Evolutionary conservation across 805 yeast genomes (phyloP).

Genomic region (Sugiyamaella smithiae): DNA sequence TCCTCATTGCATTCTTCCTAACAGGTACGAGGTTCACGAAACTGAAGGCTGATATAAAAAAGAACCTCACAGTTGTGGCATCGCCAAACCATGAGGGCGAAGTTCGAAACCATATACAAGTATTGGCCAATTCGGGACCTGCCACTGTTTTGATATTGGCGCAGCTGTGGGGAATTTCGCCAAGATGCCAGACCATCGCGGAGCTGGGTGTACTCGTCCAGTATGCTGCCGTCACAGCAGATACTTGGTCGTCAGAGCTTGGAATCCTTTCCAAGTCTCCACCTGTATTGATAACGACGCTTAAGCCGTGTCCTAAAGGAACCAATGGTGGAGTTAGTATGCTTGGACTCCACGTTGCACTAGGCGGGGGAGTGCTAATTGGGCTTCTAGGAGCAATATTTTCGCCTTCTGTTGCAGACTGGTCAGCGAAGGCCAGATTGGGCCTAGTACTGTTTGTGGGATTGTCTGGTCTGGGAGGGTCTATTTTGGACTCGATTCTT

Average conservation of each 20-base stretch:
- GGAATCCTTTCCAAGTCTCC: constrained; percentile 40
- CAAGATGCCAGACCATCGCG: constrained; percentile 2
- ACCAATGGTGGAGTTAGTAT: constrained; percentile 47
- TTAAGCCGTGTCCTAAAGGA: constrained; percentile 43
- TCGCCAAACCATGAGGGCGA: constrained; percentile 24
- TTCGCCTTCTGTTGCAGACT: background rate
- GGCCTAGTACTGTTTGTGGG: constrained; percentile 32
- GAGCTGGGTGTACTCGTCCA: constrained; percentile 36
- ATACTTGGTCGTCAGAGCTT: constrained; percentile 48
- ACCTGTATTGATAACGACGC: constrained; percentile 42
- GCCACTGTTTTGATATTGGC: constrained; percentile 38
- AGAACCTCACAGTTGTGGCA: constrained; percentile 31
- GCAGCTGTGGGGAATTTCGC: constrained; percentile 17
- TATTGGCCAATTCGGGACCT: constrained; percentile 40
- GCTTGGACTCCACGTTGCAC: constrained; percentile 39
- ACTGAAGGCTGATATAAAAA: constrained; percentile 38
- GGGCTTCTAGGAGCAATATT: constrained; percentile 31
- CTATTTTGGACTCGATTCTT: constrained; percentile 41
- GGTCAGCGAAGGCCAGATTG: background rate
- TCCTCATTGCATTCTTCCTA: constrained; percentile 38
- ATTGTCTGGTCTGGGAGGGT: constrained; percentile 38
- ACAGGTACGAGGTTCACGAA: constrained; percentile 42
- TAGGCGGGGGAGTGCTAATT: constrained; percentile 37
- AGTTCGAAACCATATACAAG: constrained; percentile 42
- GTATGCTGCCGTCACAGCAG: constrained; percentile 45